These are phyloP conservation scores for Lophiostoma macrostomum DNA, from an alignment of 495 filamentous ascomycete species.

Conservation along the genomic window DNA sequence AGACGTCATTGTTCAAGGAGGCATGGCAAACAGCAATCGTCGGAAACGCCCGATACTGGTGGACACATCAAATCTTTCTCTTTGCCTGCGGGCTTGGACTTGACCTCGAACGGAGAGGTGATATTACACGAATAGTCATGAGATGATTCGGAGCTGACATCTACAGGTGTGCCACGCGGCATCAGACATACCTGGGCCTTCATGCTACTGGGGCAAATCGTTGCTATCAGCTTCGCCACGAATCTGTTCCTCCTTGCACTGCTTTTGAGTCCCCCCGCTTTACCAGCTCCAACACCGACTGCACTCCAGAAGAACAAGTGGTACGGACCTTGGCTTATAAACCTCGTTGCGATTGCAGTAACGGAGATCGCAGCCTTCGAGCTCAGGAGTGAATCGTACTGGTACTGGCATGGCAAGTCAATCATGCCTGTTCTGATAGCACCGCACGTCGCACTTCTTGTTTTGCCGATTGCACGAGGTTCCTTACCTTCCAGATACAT, in stretches of 20 bases:
- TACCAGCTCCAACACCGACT: neutral
- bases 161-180: constrained; percentile 24
- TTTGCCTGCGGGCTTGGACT: constrained; percentile 24
- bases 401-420: constrained; percentile 1
- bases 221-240: constrained; percentile 38
- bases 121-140: neutral
- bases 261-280: constrained; percentile 17
- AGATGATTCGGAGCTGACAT: constrained; percentile 1
- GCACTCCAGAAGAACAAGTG: constrained; percentile 4
- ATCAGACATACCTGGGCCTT: constrained; percentile 40
- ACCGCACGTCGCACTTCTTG: constrained; percentile 28
- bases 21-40: constrained; percentile 31
- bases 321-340: constrained; percentile 22
- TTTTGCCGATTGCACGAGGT: constrained; percentile 18
- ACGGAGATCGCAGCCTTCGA: constrained; percentile 10
- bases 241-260: constrained; percentile 40
- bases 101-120: constrained; percentile 27
- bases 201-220: constrained; percentile 38
- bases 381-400: constrained; percentile 14
- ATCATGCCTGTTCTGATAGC: constrained; percentile 26
- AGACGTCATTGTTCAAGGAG: constrained; percentile 32
- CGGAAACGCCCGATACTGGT: constrained; percentile 29
- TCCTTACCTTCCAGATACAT: constrained; percentile 15
- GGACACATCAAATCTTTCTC: constrained; percentile 35
- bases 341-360: constrained; percentile 6